A percentile compares a stretch with the other conserved stretches of the same genome.
Evolutionary conservation across 2,329 filamentous ascomycete genomes (phyloP).

Genomic region (Cercospora zeae-maydis): DNA sequence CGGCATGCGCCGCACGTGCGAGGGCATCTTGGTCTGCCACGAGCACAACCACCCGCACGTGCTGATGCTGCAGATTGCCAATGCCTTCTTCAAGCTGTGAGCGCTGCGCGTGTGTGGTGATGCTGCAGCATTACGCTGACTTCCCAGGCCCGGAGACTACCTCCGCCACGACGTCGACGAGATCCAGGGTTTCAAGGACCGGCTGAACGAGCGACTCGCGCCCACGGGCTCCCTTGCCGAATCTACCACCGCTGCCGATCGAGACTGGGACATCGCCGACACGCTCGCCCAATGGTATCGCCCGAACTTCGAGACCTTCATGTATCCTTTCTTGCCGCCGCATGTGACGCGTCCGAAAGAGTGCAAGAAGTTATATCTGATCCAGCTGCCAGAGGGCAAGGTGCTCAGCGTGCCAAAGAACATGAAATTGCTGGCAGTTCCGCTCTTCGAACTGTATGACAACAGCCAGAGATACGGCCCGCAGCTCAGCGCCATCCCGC

Average conservation of each 20-base stretch:
- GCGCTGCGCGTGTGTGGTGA: constrained; percentile 23
- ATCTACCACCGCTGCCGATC: constrained; percentile 53
- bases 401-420: constrained; percentile 97
- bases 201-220: constrained; percentile 88
- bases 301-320: constrained; percentile 98
- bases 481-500: constrained; percentile 92
- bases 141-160: constrained; percentile 81
- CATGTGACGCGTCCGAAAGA: constrained; percentile 97
- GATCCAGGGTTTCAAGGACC: constrained; percentile 87
- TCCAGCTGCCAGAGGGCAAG: constrained; percentile 88
- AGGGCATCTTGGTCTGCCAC: constrained; percentile 95
- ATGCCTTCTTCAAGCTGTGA: constrained; percentile 95
- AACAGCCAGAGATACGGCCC: constrained; percentile 94
- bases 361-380: constrained; percentile 98
- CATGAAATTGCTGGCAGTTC: constrained; percentile 97
- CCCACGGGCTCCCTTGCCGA: constrained; percentile 72
- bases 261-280: constrained; percentile 89
- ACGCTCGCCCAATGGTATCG: constrained; percentile 98
- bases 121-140: not conserved
- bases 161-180: constrained; percentile 86
- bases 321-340: constrained; percentile 97
- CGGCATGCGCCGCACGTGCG: constrained; percentile 96
- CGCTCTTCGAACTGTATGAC: constrained; percentile 96
- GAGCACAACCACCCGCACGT: constrained; percentile 99
- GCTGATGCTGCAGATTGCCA: constrained; percentile 97